phyloP scores from a whole-genome alignment of 306 rosid species.

The Myrica gale region DNA sequence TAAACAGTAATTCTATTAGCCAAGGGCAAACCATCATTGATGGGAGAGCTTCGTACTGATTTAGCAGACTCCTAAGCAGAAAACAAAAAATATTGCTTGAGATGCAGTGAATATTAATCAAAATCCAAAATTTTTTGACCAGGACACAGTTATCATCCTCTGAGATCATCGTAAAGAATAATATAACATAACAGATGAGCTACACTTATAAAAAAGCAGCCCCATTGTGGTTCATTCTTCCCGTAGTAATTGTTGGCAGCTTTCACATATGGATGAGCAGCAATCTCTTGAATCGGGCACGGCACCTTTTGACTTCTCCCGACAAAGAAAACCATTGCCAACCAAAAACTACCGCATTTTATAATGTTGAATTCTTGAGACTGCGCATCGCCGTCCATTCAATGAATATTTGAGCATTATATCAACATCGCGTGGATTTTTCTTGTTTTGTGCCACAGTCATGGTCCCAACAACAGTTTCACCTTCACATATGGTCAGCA shows the following conservation, averaged over 20 bases:
- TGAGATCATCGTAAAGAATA: slow-evolving; percentile 24
- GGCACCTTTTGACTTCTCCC: slow-evolving; percentile 19
- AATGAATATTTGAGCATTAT: slow-evolving; percentile 78
- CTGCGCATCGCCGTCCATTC: slow-evolving; percentile 56
- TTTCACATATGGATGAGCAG: neutral
- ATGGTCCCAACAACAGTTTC: slow-evolving; percentile 72
- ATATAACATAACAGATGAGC: slow-evolving; percentile 22
- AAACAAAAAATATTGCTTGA: neutral
- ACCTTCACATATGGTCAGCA: slow-evolving; percentile 84
- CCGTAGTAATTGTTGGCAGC: slow-evolving; percentile 30
- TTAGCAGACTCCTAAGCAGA: neutral
- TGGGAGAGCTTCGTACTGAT: neutral
- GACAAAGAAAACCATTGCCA: slow-evolving; percentile 13
- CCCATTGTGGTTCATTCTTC: neutral
- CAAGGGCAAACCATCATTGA: neutral
- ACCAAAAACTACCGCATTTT: slow-evolving; percentile 66
- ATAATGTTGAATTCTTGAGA: slow-evolving; percentile 69
- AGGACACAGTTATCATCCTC: slow-evolving; percentile 24
- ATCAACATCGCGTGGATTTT: slow-evolving; percentile 87
- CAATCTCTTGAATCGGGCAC: neutral
- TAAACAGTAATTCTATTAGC: neutral
- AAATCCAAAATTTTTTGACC: slow-evolving; percentile 37
- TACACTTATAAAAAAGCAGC: slow-evolving; percentile 15
- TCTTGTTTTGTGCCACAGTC: slow-evolving; percentile 78
- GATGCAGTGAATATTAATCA: neutral